Evolutionary conservation across 2,329 filamentous ascomycete genomes (phyloP).

Genomic region (Fusarium succisae): DNA sequence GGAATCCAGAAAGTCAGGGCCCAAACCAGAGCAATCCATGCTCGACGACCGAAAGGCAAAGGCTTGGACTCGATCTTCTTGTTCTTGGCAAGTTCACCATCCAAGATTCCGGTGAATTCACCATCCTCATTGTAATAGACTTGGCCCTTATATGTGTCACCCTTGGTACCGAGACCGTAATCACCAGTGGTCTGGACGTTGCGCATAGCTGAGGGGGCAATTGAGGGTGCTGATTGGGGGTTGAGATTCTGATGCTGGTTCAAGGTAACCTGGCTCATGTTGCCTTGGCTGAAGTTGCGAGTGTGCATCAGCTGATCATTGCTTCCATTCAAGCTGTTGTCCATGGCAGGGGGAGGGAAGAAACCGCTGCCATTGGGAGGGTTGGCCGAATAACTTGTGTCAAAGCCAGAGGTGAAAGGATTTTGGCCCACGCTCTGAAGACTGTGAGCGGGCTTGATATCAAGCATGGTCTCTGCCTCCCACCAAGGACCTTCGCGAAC

Average conservation of each 20-base stretch:
- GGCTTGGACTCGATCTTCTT: constrained; percentile 79
- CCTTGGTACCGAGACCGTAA: constrained; percentile 88
- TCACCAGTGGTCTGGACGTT: constrained; percentile 73
- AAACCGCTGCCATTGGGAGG: constrained; percentile 75
- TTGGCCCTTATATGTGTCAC: constrained; percentile 78
- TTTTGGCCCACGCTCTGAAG: constrained; percentile 56
- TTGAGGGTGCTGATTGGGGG: constrained; percentile 63
- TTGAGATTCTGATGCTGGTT: constrained; percentile 51
- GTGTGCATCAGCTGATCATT: constrained; percentile 76
- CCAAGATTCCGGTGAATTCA: constrained; percentile 73
- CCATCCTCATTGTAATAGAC: constrained; percentile 78
- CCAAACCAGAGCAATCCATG: constrained; percentile 88
- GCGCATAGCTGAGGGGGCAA: constrained; percentile 66
- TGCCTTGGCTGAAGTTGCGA: constrained; percentile 65
- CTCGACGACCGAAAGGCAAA: constrained; percentile 70
- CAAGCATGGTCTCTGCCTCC: constrained; percentile 96
- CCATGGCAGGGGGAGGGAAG: constrained; percentile 71
- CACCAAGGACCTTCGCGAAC: constrained; percentile 95
- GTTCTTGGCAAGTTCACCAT: constrained; percentile 80
- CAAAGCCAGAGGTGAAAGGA: constrained; percentile 60
- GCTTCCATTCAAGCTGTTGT: constrained; percentile 71
- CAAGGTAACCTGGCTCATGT: constrained; percentile 63
- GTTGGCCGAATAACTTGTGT: constrained; percentile 75
- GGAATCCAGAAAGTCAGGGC: constrained; percentile 93
- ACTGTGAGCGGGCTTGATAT: constrained; percentile 76